Base-by-base conservation (phyloP, 208 protist species). In the Acanthamoeba culbertsoni region DNA sequence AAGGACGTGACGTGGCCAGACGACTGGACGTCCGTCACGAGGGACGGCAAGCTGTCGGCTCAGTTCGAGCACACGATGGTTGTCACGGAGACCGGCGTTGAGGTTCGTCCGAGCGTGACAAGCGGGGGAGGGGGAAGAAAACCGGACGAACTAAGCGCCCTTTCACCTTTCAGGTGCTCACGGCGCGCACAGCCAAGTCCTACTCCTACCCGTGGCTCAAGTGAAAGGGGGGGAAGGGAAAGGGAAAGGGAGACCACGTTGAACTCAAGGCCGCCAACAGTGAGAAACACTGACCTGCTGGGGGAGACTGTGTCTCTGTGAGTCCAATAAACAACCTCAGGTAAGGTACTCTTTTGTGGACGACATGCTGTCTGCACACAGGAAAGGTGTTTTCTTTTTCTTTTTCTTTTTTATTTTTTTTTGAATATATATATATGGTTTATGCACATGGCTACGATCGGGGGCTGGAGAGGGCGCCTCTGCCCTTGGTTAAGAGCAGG, bases 61-160 rank as follows among this genome's bases (percentile, higher is more conserved):
- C 99, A 99, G 86, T 99, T 99, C 93, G 99, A 99, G 97, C 99
- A 99, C 95, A 99, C 98, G 28, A 95, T 99, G 65, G 94, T 99
- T 23, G 97, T 99, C 89, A 99, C 98, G 0, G 94, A 97, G 35
- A 96, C 94, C 46, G 98, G 98, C 23, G 84, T 86, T 18, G 96
- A 97, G 55, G 93, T 98, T 40, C 45, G 48, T 88, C n/a, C n/a
- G n/a, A n/a, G n/a, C n/a, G n/a, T n/a, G n/a, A n/a, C n/a, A n/a
- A n/a, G n/a, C n/a, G n/a, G n/a, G n/a, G n/a, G n/a, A n/a, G n/a
- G n/a, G n/a, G 33, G n/a, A 31, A 77, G 33, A 31, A 77, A 14
- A 35, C n/a, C 18, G 14, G n/a, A 31, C n/a, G 14, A 42, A 20
- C 65, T 31, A 12, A 77, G 18, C 45, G 14, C 55, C 23, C 28